Conservation (phyloP, 345 rosid species). For the Linum trigynum region DNA sequence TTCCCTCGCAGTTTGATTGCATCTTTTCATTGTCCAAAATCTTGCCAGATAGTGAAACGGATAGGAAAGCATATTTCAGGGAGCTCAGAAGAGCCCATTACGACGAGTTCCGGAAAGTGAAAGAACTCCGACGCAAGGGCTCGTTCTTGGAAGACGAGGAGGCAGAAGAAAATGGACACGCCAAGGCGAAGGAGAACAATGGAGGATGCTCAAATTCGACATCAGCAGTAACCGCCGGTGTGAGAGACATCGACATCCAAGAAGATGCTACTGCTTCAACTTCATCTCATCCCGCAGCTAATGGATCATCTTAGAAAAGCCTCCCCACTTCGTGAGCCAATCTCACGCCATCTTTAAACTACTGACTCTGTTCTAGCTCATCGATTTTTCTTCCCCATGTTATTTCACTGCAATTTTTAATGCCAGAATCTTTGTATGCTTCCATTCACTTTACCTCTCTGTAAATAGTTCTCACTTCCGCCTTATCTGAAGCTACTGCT, state of each 20-base stretch:
- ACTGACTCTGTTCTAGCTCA: not conserved
- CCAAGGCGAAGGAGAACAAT: slow-evolving; percentile 14
- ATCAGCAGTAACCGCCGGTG: slow-evolving; percentile 22
- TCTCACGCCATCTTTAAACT: not conserved
- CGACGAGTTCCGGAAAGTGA: slow-evolving; percentile 73
- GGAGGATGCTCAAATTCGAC: slow-evolving; percentile 32
- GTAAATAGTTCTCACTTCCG: no score
- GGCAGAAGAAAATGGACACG: slow-evolving; percentile 25
- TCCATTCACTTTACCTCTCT: not conserved
- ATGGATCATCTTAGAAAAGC: slow-evolving; percentile 18
- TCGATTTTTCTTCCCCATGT: not conserved
- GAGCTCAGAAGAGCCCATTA: slow-evolving; percentile 83
- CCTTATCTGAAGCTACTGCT: no score
- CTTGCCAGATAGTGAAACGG: slow-evolving; percentile 36
- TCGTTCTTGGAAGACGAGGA: slow-evolving; percentile 62
- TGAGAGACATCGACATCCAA: slow-evolving; percentile 31
- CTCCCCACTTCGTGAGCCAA: not conserved
- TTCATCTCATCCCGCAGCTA: slow-evolving; percentile 15
- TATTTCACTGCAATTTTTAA: no score
- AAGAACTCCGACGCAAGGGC: slow-evolving; percentile 59
- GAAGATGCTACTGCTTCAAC: slow-evolving; percentile 25
- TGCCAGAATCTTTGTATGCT: not conserved
- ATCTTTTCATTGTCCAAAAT: not conserved
- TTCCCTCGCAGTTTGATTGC: slow-evolving; percentile 2
- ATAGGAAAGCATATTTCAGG: slow-evolving; percentile 41